Base-by-base conservation (phyloP, 345 rosid genomes). In the Populus deltoides region DNA sequence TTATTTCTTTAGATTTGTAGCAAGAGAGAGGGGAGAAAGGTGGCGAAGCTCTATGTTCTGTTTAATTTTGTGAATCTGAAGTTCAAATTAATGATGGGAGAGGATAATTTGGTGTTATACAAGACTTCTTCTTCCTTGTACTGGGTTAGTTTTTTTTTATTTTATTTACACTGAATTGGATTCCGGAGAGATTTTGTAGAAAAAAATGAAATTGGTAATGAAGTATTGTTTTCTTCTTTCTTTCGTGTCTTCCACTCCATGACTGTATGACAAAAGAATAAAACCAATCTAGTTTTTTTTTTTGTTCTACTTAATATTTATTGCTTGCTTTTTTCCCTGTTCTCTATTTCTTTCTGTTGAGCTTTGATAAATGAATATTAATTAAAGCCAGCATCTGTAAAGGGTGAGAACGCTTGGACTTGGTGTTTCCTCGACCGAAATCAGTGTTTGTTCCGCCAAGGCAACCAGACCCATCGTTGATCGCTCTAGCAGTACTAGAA, bases 141-240 rank as follows among this genome's bases (percentile, higher is more conserved):
- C n/a, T 61, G 68, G 27, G 29, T 61, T 47, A 17, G 10, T 25
- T 77, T 70, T 77, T 45, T 8, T 8, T 25, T 47, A 38, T 18
- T 29, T 74, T n/a, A n/a, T 69, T 8, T 68, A 73, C 59, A 53
- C 81, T 85, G 88, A 77, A 75, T 18, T 17, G 2, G 66, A 76
- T 75, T 80, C 89, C 88, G 91, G 90, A 86, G 80, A 85, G 88
- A 67, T 88, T 87, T 75, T 71, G 80, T 81, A 78, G 66, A 70
- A 91, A 79, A 86, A 90, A 81, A 86, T 92, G 90, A 91, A 81
- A 79, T 68, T 85, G 86, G 85, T 81, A 85, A 87, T 82, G 73
- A 80, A 33, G 6, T 4, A 79, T n/a, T 68, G 65, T 66, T 18
- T 45, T 22, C 69, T 55, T 12, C 45, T 25, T 18, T 16, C 2